Base-by-base conservation (phyloP, 2,329 filamentous ascomycete genomes). In the Diaporthe batatas region DNA sequence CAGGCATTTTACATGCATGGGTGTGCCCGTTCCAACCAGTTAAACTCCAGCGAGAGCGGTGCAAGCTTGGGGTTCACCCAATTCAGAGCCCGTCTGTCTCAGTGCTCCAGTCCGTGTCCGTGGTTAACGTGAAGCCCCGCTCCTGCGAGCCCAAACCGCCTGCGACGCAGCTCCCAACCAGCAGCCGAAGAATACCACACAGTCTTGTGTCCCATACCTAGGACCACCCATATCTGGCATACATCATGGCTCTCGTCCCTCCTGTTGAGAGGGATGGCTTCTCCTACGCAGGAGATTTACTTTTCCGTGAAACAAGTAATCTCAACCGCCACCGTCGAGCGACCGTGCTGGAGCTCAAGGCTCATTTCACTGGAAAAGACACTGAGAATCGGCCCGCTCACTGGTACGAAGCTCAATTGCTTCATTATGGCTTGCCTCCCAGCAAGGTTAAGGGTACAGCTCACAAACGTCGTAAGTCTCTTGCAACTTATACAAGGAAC, bases 321-420 rank as follows among this genome's bases (percentile, higher is more conserved):
- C 77, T 82, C 34, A 84, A 86, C 64, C 82, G 81, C 2, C 86
- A 88, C 75, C 82, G 84, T 1, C 86, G 86, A 5, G 85, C 84
- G 0, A 83, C 83, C 0, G 42, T 79, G 3, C 76, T 80, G 0
- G 86, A 89, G 75, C 81, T 89, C 6, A 81, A 83, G 73, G 79
- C 82, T 2, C 82, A 86, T 62, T 86, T 88, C 74, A 83, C 86
- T 57, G 74, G 73, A 23, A 78, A 79, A 7, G 82, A 82, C 51
- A 81, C 75, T 49, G 80, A 81, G 34, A 88, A 91, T 76, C 85
- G 85, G 55, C 85, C 89, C 0, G 89, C 84, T 1, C 88, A 91
- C 75, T 92, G 87, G 87, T 92, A 90, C 72, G 86, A 90, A 74
- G 89, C 90, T 0, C 89, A 92, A 75, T 83, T 91, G 14, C 80